Evolutionary conservation across 192 early-diverging fungal genomes (phyloP).

Genomic region (Phycomyces nitens): DNA sequence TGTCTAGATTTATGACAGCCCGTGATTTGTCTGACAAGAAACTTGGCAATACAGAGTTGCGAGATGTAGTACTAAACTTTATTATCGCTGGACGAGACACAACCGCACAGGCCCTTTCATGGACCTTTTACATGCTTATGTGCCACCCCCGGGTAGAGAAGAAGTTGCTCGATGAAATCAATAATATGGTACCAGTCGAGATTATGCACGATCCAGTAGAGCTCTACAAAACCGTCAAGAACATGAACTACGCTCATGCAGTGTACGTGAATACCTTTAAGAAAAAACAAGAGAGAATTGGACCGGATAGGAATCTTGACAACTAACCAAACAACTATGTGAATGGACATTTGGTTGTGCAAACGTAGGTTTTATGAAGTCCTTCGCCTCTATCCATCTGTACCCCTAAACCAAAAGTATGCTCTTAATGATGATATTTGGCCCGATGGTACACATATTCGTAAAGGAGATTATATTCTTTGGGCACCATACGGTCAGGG

Average conservation of each 20-base stretch:
- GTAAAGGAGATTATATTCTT: slow-evolving; percentile 46
- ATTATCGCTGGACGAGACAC: slow-evolving; percentile 47
- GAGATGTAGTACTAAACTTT: slow-evolving; percentile 38
- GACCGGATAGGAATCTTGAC: too few species aligned
- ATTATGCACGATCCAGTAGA: slow-evolving; percentile 15
- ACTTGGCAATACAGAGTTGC: slow-evolving; percentile 26
- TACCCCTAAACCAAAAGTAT: slow-evolving; percentile 57
- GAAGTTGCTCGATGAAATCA: slow-evolving; percentile 43
- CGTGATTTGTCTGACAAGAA: slow-evolving; percentile 20
- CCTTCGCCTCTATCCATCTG: slow-evolving; percentile 63
- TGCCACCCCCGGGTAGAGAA: slow-evolving; percentile 40
- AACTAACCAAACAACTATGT: too few species aligned
- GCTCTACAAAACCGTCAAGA: slow-evolving; percentile 28
- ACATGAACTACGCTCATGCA: slow-evolving; percentile 37
- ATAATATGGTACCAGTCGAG: slow-evolving; percentile 22
- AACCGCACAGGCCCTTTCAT: slow-evolving; percentile 49
- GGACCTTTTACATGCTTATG: slow-evolving; percentile 44
- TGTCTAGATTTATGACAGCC: slow-evolving; percentile 34
- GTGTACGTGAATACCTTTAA: slow-evolving; percentile 15
- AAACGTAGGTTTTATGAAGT: slow-evolving; percentile 43
- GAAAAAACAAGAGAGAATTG: too few species aligned
- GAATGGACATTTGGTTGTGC: too few species aligned
- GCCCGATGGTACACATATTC: slow-evolving; percentile 57
- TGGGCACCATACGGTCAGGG: slow-evolving; percentile 56
- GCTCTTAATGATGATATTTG: slow-evolving; percentile 54